These are phyloP conservation scores for Actinomucor elegans DNA, from an alignment of 371 early-diverging fungal genomes.

Conservation along the genomic window DNA sequence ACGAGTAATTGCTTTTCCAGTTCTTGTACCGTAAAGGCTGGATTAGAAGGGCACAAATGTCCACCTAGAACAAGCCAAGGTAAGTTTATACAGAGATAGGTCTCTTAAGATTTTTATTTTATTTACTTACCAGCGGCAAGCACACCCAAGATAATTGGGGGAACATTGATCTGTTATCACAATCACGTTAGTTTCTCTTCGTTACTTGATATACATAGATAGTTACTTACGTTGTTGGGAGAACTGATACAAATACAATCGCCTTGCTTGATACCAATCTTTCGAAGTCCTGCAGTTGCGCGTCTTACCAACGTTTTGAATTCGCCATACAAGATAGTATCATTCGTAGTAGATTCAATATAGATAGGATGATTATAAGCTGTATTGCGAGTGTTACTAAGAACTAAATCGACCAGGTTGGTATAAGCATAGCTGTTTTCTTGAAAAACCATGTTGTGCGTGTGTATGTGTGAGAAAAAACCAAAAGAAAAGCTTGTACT, in stretches of 20 bases:
- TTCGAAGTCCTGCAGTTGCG: conserved; percentile 3
- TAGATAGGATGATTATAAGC: conserved; percentile 2
- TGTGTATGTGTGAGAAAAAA: not conserved
- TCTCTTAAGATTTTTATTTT: not conserved
- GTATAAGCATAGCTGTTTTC: conserved; percentile 5
- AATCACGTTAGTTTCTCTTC: too few relatives aligned
- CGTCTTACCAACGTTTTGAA: not conserved
- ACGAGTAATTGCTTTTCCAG: conserved; percentile 64
- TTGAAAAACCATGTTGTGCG: not conserved
- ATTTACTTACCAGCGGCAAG: conserved; percentile 19
- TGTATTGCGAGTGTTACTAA: conserved; percentile 1
- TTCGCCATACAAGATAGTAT: conserved; percentile 1
- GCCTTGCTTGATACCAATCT: not conserved
- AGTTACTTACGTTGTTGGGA: conserved; percentile 6
- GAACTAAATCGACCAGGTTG: conserved; percentile 8
- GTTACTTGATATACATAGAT: too few relatives aligned
- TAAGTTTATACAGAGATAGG: not conserved
- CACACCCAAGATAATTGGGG: not conserved
- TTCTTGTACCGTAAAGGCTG: conserved; percentile 48
- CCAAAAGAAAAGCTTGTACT: too few relatives aligned
- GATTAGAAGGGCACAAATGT: conserved; percentile 49
- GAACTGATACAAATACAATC: conserved; percentile 6
- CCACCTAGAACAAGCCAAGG: conserved; percentile 55
- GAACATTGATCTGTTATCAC: not conserved
- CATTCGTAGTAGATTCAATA: conserved; percentile 9